A percentile compares a stretch with the other conserved stretches of the same genome.
phyloP scores from a whole-genome alignment of 108 stramenopile species.

The Fragilaria radians region DNA sequence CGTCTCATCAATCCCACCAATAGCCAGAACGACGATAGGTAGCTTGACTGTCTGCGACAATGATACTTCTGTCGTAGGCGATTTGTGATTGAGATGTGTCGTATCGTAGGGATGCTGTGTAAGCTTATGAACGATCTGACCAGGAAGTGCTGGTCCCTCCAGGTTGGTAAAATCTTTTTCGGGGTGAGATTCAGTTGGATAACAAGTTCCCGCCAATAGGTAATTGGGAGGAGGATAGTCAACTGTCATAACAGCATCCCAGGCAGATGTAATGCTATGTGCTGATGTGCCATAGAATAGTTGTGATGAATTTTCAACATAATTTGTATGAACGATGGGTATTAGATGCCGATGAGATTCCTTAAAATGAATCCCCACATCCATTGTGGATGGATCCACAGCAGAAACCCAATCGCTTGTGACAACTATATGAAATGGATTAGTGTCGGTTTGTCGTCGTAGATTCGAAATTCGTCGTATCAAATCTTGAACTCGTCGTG shows the following conservation, averaged over 20 bases:
- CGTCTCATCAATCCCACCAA: slow-evolving; percentile 68
- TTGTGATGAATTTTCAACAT: slow-evolving; percentile 14
- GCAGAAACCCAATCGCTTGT: slow-evolving; percentile 52
- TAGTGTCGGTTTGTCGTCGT: background rate
- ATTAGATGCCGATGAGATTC: slow-evolving; percentile 48
- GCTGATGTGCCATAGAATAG: slow-evolving; percentile 62
- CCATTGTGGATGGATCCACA: slow-evolving; percentile 17
- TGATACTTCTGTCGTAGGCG: no score
- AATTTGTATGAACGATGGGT: slow-evolving; percentile 37
- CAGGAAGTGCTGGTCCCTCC: slow-evolving; percentile 72
- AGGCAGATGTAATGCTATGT: slow-evolving; percentile 57
- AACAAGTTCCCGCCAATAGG: slow-evolving; percentile 80
- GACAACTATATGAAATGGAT: slow-evolving; percentile 39
- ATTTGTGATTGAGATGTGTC: background rate
- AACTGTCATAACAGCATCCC: slow-evolving; percentile 9
- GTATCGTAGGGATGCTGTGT: slow-evolving; percentile 10
- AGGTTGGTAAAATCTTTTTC: slow-evolving; percentile 54
- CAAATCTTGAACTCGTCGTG: slow-evolving; percentile 18
- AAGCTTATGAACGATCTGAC: slow-evolving; percentile 29
- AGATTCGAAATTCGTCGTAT: slow-evolving; percentile 33
- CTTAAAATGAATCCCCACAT: slow-evolving; percentile 75
- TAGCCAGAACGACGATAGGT: slow-evolving; percentile 41
- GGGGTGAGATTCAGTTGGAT: slow-evolving; percentile 60
- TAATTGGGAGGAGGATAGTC: slow-evolving; percentile 42
- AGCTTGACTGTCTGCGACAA: background rate